Conservation (phyloP, 352 stramenopile genomes). For the Globisporangium barbulae region DNA sequence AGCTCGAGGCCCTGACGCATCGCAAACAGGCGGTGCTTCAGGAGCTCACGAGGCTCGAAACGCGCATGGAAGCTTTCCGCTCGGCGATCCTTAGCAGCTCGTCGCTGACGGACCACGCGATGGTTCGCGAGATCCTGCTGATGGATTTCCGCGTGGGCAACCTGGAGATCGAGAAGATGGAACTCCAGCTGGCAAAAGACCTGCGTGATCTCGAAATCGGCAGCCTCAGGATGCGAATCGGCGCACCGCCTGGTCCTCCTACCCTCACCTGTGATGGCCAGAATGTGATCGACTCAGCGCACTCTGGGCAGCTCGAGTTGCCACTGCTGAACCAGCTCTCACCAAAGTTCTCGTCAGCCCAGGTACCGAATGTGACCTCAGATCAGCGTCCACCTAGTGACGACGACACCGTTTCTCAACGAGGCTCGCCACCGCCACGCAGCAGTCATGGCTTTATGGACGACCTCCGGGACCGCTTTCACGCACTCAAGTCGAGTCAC, state of each 20-base stretch:
- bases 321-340: constrained; percentile 8
- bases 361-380: background rate
- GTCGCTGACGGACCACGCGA: constrained; percentile 36
- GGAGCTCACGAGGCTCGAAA: constrained; percentile 16
- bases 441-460: constrained; percentile 26
- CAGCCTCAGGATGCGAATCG: background rate
- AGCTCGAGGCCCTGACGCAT: background rate
- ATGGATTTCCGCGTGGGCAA: constrained; percentile 89
- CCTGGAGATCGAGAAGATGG: constrained; percentile 90
- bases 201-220: constrained; percentile 22
- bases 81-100: constrained; percentile 42
- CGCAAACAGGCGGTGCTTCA: background rate
- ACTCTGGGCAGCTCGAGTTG: background rate
- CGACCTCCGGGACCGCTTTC: constrained; percentile 30
- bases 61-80: constrained; percentile 62
- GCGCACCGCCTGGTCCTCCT: background rate
- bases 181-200: constrained; percentile 55
- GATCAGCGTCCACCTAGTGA: background rate
- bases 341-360: constrained; percentile 8
- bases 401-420: background rate
- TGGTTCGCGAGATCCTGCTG: constrained; percentile 60
- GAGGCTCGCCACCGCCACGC: background rate
- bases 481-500: constrained; percentile 15
- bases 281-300: background rate
- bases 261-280: no score